Conservation (phyloP, 371 early-diverging fungal genomes). For the Lichtheimia ornata region DNA sequence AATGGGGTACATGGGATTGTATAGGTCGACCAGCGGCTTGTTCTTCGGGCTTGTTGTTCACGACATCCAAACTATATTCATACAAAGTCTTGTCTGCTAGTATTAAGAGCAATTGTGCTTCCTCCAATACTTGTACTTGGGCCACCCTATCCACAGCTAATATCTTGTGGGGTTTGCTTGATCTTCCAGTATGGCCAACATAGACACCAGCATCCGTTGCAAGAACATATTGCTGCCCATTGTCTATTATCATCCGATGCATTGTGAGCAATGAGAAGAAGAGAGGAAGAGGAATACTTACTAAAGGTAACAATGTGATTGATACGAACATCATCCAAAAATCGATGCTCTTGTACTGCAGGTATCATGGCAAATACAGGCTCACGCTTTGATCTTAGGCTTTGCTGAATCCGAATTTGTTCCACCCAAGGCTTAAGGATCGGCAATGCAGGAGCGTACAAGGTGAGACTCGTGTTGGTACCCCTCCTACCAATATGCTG, state of each 20-base stretch:
- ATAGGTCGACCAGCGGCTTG: conserved; percentile 33
- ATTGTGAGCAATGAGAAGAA: too few species aligned
- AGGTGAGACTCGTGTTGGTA: conserved; percentile 44
- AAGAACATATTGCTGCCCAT: conserved; percentile 42
- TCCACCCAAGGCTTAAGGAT: conserved; percentile 84
- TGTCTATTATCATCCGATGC: conserved; percentile 21
- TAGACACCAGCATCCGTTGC: conserved; percentile 48
- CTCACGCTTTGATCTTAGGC: conserved; percentile 50
- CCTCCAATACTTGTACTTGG: conserved; percentile 43
- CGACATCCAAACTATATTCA: conserved; percentile 40
- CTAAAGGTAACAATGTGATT: conserved; percentile 45
- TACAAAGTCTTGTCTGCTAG: conserved; percentile 39
- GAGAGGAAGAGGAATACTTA: conserved; percentile 15
- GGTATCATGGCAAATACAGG: conserved; percentile 63
- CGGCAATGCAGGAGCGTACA: conserved; percentile 75
- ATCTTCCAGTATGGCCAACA: conserved; percentile 33
- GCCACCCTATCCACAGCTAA: conserved; percentile 31
- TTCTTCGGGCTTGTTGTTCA: conserved; percentile 34
- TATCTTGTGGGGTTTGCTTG: conserved; percentile 32
- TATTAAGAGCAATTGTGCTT: conserved; percentile 35
- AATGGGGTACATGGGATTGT: conserved; percentile 41
- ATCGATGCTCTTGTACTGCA: conserved; percentile 24
- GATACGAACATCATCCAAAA: conserved; percentile 23
- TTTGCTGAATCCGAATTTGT: conserved; percentile 73
- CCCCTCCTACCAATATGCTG: conserved; percentile 73